A percentile compares a stretch with the other conserved stretches of the same genome.
These are phyloP conservation scores for Myochromella boudieri DNA, from an alignment of 768 basidiomycete genomes.

Conservation along the genomic window DNA sequence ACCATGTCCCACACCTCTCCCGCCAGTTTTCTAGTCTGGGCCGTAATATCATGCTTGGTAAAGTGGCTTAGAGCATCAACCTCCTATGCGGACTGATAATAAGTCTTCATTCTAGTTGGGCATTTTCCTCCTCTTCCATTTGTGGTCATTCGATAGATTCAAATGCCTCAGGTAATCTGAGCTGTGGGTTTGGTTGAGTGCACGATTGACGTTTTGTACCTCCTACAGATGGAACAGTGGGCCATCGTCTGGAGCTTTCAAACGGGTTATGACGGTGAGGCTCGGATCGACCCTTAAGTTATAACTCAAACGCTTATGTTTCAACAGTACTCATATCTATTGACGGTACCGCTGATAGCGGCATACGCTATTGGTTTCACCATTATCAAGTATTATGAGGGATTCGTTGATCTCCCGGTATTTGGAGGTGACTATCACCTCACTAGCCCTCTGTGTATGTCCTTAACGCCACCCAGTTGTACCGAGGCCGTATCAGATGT, in stretches of 20 bases:
- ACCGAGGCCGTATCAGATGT: conserved; percentile 62
- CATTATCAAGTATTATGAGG: conserved; percentile 72
- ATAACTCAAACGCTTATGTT: background rate
- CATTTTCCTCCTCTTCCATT: conserved; percentile 64
- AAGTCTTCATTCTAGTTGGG: conserved; percentile 43
- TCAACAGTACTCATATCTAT: conserved; percentile 67
- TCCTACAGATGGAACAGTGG: conserved; percentile 80
- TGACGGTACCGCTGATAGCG: conserved; percentile 60
- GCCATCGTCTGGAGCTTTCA: conserved; percentile 71
- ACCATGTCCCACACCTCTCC: conserved; percentile 67
- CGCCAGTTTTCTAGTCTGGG: conserved; percentile 62
- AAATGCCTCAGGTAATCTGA: conserved; percentile 60
- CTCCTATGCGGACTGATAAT: background rate
- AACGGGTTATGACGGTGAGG: conserved; percentile 81
- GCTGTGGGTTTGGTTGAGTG: background rate
- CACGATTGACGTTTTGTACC: background rate
- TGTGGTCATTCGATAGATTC: conserved; percentile 83
- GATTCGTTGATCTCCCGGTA: conserved; percentile 46
- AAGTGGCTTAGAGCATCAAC: background rate
- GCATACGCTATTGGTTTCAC: conserved; percentile 62
- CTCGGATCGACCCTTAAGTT: background rate
- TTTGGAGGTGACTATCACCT: conserved; percentile 39
- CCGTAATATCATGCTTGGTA: conserved; percentile 52
- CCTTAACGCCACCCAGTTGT: conserved; percentile 46
- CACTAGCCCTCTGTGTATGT: background rate